These are phyloP conservation scores for Eutypa lata DNA, from an alignment of 2,329 filamentous ascomycete genomes.

Conservation along the genomic window DNA sequence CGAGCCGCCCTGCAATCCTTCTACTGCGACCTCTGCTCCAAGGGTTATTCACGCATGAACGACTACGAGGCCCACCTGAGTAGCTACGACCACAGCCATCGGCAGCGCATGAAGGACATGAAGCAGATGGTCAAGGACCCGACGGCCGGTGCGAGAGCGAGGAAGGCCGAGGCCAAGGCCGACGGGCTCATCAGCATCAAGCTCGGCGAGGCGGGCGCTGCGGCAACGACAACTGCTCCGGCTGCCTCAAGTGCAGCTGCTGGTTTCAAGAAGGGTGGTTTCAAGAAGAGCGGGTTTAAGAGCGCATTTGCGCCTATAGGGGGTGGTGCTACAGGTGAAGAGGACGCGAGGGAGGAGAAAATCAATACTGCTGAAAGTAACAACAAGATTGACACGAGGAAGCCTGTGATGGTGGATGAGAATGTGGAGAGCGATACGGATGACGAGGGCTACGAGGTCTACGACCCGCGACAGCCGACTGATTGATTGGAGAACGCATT, in stretches of 20 bases:
- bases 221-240: constrained; percentile 13
- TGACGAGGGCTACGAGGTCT: constrained; percentile 69
- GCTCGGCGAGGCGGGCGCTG: constrained; percentile 38
- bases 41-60: constrained; percentile 92
- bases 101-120: constrained; percentile 85
- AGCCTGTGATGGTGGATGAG: constrained; percentile 23
- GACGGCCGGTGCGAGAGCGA: constrained; percentile 59
- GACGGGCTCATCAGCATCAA: constrained; percentile 69
- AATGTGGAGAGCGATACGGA: constrained; percentile 61
- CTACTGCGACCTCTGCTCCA: constrained; percentile 84
- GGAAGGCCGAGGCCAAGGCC: constrained; percentile 68
- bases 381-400: constrained; percentile 33
- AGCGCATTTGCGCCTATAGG: constrained; percentile 64
- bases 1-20: constrained; percentile 77
- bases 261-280: constrained; percentile 67
- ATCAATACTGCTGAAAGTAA: constrained; percentile 19
- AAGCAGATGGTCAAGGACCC: constrained; percentile 77
- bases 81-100: constrained; percentile 94
- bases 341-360: constrained; percentile 25
- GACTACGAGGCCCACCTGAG: constrained; percentile 94
- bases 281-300: constrained; percentile 83
- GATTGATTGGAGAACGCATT: constrained; percentile 44
- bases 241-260: constrained; percentile 6
- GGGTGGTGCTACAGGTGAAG: constrained; percentile 36
- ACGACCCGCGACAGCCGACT: constrained; percentile 59